A percentile compares a stretch with the other conserved stretches of the same genome.
Conservation (phyloP, 805 yeast genomes). For the Suhomyces prunicola region DNA sequence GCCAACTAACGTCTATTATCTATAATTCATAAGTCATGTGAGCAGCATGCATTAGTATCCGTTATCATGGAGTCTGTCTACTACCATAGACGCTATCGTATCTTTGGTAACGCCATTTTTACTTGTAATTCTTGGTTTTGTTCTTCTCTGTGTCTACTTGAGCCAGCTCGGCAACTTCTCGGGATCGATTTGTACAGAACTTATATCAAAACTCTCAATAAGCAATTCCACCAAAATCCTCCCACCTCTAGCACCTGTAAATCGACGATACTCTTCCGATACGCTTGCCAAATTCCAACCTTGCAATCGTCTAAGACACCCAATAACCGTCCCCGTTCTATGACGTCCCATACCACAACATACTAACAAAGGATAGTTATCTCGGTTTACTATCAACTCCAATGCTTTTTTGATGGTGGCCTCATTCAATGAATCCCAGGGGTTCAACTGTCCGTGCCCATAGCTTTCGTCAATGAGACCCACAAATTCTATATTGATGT, state of each 20-base stretch:
- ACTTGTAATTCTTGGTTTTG: too few species aligned
- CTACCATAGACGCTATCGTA: background rate
- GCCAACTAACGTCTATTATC: background rate
- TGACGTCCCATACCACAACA: slow-evolving; percentile 99
- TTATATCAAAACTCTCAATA: slow-evolving; percentile 59
- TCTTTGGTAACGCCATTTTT: too few species aligned
- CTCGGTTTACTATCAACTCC: slow-evolving; percentile 65
- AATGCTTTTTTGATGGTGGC: slow-evolving; percentile 75
- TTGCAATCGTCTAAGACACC: slow-evolving; percentile 86
- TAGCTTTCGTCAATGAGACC: slow-evolving; percentile 67
- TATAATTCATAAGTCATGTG: background rate
- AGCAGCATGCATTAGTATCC: background rate
- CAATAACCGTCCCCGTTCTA: slow-evolving; percentile 94
- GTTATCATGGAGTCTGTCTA: too few species aligned
- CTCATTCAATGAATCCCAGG: slow-evolving; percentile 95
- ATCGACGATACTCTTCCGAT: slow-evolving; percentile 89
- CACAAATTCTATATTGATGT: slow-evolving; percentile 76
- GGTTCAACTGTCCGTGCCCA: slow-evolving; percentile 44
- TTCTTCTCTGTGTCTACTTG: background rate
- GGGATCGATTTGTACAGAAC: slow-evolving; percentile 31
- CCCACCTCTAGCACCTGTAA: slow-evolving; percentile 91
- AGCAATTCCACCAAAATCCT: slow-evolving; percentile 86
- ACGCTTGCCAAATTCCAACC: slow-evolving; percentile 96
- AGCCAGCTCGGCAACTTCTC: slow-evolving; percentile 33
- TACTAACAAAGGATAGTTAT: slow-evolving; percentile 80